Percentiles rank a stretch among this genome's conserved stretches.
These are phyloP conservation scores for Peniophora sp. DNA, from an alignment of 1,284 basidiomycete genomes.

Conservation along the genomic window DNA sequence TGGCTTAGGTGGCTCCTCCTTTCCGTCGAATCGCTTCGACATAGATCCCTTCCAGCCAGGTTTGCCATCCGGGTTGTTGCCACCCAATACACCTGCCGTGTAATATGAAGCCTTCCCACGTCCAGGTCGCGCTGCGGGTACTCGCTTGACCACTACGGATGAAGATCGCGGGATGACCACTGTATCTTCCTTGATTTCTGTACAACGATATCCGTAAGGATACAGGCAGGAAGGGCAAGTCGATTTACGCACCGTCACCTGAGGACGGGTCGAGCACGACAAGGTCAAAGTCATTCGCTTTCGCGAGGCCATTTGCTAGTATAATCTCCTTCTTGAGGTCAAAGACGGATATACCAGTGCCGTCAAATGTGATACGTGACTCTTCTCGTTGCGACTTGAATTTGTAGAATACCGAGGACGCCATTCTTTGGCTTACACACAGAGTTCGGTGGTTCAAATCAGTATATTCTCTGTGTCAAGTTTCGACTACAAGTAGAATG, in stretches of 20 bases:
- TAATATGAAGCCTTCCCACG: conserved; percentile 90
- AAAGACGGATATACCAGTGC: conserved; percentile 97
- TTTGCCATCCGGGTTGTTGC: conserved; percentile 36
- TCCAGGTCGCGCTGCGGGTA: conserved; percentile 82
- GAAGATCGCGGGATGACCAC: conserved; percentile 91
- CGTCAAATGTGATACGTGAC: conserved; percentile 94
- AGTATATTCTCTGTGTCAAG: too few relatives aligned
- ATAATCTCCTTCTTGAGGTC: conserved; percentile 99
- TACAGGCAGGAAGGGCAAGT: not conserved
- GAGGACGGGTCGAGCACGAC: conserved; percentile 79
- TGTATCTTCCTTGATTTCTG: conserved; percentile 92
- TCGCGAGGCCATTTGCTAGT: conserved; percentile 89
- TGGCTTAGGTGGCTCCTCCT: conserved; percentile 43
- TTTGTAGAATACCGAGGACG: conserved; percentile 96
- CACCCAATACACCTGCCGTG: conserved; percentile 32
- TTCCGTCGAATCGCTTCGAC: conserved; percentile 87
- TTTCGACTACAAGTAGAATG: too few relatives aligned
- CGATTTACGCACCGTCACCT: conserved; percentile 65
- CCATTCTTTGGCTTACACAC: conserved; percentile 39
- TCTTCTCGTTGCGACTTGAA: conserved; percentile 95
- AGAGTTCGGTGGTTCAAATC: too few relatives aligned
- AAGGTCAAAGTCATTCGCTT: conserved; percentile 96
- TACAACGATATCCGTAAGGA: not conserved
- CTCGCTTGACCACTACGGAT: conserved; percentile 86
- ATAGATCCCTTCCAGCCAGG: conserved; percentile 51